Evolutionary conservation across 2,329 filamentous ascomycete species (phyloP).

Genomic region (Graphiopsis chlorocephala): DNA sequence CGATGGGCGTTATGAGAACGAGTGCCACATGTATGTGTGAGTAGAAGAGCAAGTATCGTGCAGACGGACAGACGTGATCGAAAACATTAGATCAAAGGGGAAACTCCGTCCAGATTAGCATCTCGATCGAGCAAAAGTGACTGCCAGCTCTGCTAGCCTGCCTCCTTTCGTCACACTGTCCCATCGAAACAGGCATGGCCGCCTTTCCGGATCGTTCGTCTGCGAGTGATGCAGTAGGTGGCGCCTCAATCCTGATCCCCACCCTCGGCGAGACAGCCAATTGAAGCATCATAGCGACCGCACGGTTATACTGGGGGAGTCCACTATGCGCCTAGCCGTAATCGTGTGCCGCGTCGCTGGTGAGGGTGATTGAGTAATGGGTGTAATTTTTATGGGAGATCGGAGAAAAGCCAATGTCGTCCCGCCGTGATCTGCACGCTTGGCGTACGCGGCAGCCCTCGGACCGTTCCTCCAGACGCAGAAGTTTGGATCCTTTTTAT

Average conservation of each 20-base stretch:
- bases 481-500: background rate
- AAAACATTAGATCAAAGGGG: background rate
- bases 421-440: background rate
- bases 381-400: background rate
- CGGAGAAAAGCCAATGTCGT: background rate
- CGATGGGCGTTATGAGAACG: background rate
- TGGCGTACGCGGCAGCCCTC: background rate
- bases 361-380: background rate
- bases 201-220: background rate
- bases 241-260: background rate
- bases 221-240: background rate
- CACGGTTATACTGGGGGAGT: constrained; percentile 7
- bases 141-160: background rate
- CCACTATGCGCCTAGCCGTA: background rate
- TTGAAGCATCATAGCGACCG: background rate
- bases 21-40: background rate
- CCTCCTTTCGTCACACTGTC: background rate
- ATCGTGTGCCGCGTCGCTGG: background rate
- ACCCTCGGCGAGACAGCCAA: background rate
- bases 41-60: background rate
- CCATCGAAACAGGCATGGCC: background rate
- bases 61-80: background rate
- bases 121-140: constrained; percentile 6
- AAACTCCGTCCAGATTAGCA: background rate
- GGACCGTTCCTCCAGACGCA: background rate